Base-by-base conservation (phyloP, 169 alveolate genomes). In the Plasmodium billcollinsi region DNA sequence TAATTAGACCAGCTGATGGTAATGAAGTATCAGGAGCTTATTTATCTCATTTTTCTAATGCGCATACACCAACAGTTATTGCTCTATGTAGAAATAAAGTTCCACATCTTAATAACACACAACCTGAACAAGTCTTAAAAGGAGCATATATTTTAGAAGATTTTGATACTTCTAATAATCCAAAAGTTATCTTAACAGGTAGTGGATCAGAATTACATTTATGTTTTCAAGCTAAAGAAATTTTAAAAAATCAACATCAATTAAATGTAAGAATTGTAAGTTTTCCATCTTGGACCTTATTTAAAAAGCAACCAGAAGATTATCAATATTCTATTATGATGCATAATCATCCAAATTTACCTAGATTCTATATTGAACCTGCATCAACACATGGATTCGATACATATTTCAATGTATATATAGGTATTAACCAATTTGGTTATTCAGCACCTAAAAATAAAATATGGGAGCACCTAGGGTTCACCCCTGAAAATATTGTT, bases 1-100 rank as follows among this genome's bases (percentile, higher is more conserved):
- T 83, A 63, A 85, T 93, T 70, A 89, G 97, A 45, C 97, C 97
- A 2, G 96, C 95, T 11, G 97, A 94, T 69, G 95, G 94, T 74
- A 80, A 80, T 56, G 96, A 93, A 88, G 91, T 91, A 18, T 86
- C 93, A n/a, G 96, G 94, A 49, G 90, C 95, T 21, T 93, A 90
- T 80, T 43, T 67, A 67, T 26, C 71, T 29, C 92, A 90, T 59
- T 66, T 85, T 83, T 29, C 12, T 26, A 66, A 83, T 29, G 62
- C 56, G 0, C 39, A 65, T n/a, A 59, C 72, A 6, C 94, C 94
- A 45, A 63, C 83, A 20, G 85, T 90, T 52, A 43, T 90, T 26
- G 93, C 93, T 2, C 52, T 88, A 63, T 76, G 93, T 45, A 80
- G 93, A 69, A 76, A 80, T 52, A 65, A 88, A 52, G 94, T 93